phyloP scores from a whole-genome alignment of 2,329 filamentous ascomycete genomes.

The Raffaelea deltoideospora region DNA sequence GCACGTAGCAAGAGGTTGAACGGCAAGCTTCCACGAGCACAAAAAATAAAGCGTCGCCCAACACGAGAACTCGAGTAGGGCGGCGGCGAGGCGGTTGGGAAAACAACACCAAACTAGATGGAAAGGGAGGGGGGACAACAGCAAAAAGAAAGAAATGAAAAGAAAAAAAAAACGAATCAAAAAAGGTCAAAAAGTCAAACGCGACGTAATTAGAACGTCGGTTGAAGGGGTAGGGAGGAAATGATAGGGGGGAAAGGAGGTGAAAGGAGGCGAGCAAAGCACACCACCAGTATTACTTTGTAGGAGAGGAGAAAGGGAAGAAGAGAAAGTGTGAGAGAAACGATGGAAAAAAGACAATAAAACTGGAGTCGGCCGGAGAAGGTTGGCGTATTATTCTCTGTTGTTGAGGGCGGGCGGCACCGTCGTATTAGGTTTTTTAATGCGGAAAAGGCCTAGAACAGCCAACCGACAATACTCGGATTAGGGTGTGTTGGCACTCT shows the following conservation, averaged over 20 bases:
- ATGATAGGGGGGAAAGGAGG: background rate
- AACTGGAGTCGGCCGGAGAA: background rate
- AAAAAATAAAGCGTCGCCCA: no score
- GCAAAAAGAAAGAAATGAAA: background rate
- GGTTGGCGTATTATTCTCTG: background rate
- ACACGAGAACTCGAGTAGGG: no score
- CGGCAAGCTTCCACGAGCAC: no score
- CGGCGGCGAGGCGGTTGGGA: background rate
- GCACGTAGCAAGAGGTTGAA: background rate
- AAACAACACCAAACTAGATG: no score
- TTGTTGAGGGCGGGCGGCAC: background rate
- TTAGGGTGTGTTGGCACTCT: no score
- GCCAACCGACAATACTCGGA: no score
- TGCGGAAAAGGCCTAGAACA: no score
- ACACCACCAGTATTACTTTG: background rate
- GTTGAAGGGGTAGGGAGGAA: no score
- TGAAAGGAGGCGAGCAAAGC: background rate
- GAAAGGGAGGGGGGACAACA: background rate
- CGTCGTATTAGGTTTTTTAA: background rate
- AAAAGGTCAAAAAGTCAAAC: no score
- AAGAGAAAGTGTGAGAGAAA: background rate
- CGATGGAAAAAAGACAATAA: background rate
- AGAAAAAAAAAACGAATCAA: background rate
- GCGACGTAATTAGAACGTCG: no score
- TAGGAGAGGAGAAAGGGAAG: background rate